A percentile compares a stretch with the other conserved stretches of the same genome.
phyloP scores from a whole-genome alignment of 345 rosid species.

The Streptanthus diversifolius region DNA sequence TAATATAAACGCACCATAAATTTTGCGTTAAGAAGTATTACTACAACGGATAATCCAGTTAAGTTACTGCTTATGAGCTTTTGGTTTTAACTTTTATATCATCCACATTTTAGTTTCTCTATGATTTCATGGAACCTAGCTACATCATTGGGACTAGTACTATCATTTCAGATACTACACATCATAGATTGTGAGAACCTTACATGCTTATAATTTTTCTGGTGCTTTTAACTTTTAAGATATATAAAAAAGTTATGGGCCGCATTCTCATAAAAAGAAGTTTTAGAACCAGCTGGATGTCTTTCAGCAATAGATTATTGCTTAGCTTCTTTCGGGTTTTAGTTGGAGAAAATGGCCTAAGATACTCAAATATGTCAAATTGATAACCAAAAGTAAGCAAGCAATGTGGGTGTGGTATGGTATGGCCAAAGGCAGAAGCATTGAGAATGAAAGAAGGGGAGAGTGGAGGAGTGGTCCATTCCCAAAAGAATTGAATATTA shows the following conservation, averaged over 20 bases:
- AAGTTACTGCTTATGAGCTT: too few species aligned
- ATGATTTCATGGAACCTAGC: neutral
- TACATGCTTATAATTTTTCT: neutral
- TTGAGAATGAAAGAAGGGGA: conserved; percentile 34
- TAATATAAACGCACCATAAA: neutral
- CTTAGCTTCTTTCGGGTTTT: conserved; percentile 7
- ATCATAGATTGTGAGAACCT: neutral
- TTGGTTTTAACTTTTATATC: neutral
- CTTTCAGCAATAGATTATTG: neutral
- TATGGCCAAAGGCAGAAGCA: conserved; percentile 33
- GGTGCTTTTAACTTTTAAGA: neutral
- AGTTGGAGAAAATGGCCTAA: conserved; percentile 18
- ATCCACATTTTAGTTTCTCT: neutral
- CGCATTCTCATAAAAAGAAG: neutral
- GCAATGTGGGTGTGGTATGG: conserved; percentile 35
- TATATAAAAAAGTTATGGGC: neutral
- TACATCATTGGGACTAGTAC: neutral
- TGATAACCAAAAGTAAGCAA: conserved; percentile 31
- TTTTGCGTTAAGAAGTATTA: neutral
- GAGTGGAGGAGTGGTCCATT: conserved; percentile 38
- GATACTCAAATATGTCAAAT: conserved; percentile 27
- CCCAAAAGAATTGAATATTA: conserved; percentile 1
- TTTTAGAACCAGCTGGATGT: conserved; percentile 22
- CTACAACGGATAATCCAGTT: neutral
- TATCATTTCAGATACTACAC: neutral